Base-by-base conservation (phyloP, 2,329 filamentous ascomycete species). In the Pseudophaeomoniella oleicola region DNA sequence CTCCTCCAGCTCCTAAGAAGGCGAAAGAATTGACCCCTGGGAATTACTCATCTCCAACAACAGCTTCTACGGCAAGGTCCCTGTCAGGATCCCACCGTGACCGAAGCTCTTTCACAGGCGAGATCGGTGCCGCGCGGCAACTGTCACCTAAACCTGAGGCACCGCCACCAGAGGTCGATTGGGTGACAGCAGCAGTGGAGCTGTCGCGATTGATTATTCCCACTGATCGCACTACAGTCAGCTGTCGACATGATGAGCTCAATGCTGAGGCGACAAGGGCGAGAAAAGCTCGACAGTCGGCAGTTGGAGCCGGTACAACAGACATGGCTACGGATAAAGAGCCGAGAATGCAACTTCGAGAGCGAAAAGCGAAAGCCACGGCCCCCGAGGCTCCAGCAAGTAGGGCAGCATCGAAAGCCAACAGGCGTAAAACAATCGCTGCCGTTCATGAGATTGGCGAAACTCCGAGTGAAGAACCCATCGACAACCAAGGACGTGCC, bases 1-100 rank as follows among this genome's bases (percentile, higher is more conserved):
- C 66, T 3, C 57, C 67, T 4, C 56, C 62, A 5, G 64, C 67
- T 38, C 59, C 61, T 5, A 69, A 60, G 48, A 77, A 73, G 48
- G 56, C 66, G 11, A 72, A 75, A 41, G 64, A 67, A 11, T 70
- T 71, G 15, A 55, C 67, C 18, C 52, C 63, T 5, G 78, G 82
- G 2, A 87, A 82, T 2, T 94, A 87, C 57, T 85, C 76, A 2
- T 84, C 86, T 2, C 84, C 87, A 0, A 96, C 88, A 0, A 81
- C 88, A 42, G 82, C 88, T 0, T 96, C 85, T 30, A 75, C 77
- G 2, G 84, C 85, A 16, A 93, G 84, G 56, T 77, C 84, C 9
- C 68, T 81, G 1, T 72, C 81, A 32, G 71, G 78, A 2, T 63
- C 75, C 5, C 80, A 75, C 42, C 63, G 81, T 43, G 46, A 46